These are phyloP conservation scores for Magnusiomyces tetraspermus DNA, from an alignment of 1,139 yeast genomes.

Conservation along the genomic window DNA sequence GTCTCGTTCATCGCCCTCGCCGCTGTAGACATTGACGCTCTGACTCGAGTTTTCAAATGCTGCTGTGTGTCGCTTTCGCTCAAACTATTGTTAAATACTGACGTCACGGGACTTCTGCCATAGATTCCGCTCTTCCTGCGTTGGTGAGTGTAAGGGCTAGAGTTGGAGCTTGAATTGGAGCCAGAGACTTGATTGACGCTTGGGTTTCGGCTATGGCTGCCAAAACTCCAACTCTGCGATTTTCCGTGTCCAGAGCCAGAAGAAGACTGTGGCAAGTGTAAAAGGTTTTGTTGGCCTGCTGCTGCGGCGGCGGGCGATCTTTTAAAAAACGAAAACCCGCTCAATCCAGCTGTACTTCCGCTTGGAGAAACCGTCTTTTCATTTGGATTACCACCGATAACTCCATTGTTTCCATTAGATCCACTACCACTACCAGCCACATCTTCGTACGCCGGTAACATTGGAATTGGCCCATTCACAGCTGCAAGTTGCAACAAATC, in stretches of 20 bases:
- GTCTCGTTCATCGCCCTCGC: slow-evolving; percentile 10
- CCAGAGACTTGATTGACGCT: too few relatives aligned
- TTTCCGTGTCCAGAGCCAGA: too few relatives aligned
- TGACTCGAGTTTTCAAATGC: slow-evolving; percentile 13
- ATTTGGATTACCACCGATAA: not conserved
- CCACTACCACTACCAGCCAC: too few relatives aligned
- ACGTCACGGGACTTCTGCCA: slow-evolving; percentile 14
- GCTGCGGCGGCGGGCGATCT: not conserved
- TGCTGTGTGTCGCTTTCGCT: slow-evolving; percentile 8
- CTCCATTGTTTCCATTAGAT: not conserved
- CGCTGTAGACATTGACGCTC: slow-evolving; percentile 15
- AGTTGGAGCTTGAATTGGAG: too few relatives aligned
- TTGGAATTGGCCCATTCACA: not conserved
- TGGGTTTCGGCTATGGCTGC: too few relatives aligned
- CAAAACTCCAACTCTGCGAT: too few relatives aligned
- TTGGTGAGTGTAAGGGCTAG: too few relatives aligned
- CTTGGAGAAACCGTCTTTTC: not conserved
- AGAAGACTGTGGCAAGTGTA: too few relatives aligned
- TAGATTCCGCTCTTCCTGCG: not conserved
- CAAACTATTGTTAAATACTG: slow-evolving; percentile 2
- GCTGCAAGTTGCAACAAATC: slow-evolving; percentile 8
- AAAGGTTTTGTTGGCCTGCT: too few relatives aligned
- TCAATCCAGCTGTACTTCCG: not conserved
- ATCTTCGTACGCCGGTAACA: not conserved
- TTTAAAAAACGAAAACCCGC: slow-evolving; percentile 4